phyloP scores from a whole-genome alignment of 2,329 filamentous ascomycete genomes.

The Lomentospora prolificans region DNA sequence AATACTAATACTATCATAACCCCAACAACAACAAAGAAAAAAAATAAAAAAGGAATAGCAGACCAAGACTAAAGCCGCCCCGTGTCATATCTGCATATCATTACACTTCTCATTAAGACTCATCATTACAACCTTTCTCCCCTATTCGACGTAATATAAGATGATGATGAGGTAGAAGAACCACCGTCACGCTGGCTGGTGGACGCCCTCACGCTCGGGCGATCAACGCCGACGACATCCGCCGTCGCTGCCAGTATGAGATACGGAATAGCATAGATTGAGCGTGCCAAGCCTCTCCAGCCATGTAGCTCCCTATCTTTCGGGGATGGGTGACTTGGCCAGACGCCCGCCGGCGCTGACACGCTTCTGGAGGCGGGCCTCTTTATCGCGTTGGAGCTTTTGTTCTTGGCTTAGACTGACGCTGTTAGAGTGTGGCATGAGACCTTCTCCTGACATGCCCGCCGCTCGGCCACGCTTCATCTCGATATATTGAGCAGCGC shows the following conservation, averaged over 20 bases:
- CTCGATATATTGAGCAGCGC: constrained; percentile 76
- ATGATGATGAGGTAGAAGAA: neutral
- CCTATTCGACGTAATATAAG: neutral
- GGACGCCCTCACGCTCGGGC: too few relatives aligned
- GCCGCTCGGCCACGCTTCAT: constrained; percentile 51
- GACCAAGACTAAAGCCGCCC: neutral
- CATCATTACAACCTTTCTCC: constrained; percentile 1
- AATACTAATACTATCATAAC: too few relatives aligned
- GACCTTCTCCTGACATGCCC: constrained; percentile 40
- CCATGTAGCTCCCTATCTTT: constrained; percentile 39
- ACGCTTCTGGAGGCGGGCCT: constrained; percentile 64
- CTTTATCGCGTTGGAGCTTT: constrained; percentile 48
- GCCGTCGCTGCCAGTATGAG: neutral
- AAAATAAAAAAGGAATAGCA: neutral
- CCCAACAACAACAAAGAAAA: neutral
- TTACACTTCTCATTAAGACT: neutral
- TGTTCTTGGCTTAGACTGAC: constrained; percentile 6
- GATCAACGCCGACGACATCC: too few relatives aligned
- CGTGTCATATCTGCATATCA: neutral
- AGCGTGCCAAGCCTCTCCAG: constrained; percentile 10
- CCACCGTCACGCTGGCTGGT: too few relatives aligned
- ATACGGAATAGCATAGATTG: neutral
- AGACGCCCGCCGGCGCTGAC: constrained; percentile 69
- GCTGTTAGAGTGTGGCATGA: constrained; percentile 33
- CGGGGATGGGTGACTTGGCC: constrained; percentile 53